Evolutionary conservation across 2,329 filamentous ascomycete genomes (phyloP), one percentile per base, ranked within the genome.

Genomic region (Colletotrichum sp.): DNA sequence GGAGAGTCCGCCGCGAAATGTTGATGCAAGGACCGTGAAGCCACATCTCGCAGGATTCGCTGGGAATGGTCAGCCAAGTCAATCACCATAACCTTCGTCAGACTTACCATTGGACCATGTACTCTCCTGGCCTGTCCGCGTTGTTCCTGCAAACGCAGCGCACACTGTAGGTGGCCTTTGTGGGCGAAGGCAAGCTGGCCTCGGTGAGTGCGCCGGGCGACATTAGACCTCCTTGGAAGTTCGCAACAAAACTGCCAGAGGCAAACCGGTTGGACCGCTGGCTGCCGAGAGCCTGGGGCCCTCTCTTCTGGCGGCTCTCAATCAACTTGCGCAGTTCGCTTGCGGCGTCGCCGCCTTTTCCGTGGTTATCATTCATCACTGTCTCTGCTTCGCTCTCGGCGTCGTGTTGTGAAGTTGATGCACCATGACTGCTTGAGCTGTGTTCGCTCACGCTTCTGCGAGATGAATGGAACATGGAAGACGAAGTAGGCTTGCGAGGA

Each of bases 21-120:
- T 91, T 91, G 79, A 93, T 87, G 80, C 92, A 93, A 72, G 87
- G 87, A n/a, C 90, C 91, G 80, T 93, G 92, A 34, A 93, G 88
- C 88, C 89, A 92, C 85, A 92, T 89, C 79, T 93, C 91, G 80
- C 92, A 93, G 28, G 90, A 91, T 83, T 93, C 89, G 79, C 91
- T 93, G 78, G 21, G 66, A 18, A n/a, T 38, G 30, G 62, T 76
- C 55, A 69, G 75, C 72, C 21, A 26, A 7, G 30, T 12, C 26
- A 13, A 28, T 15, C 21, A 61, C 21, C 8, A 9, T 9, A 8
- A 16, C 13, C 8, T 21, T 28, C 8, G 3, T 58, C 24, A 64
- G 9, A 43, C 89, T 76, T 86, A 93, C 92, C 92, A 93, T 83
- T 92, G 91, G 73, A 93, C 88, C 88, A 93, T 89, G 78, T 91